Base-by-base conservation (phyloP, 2,329 filamentous ascomycete species). In the Cladosporium sp. region DNA sequence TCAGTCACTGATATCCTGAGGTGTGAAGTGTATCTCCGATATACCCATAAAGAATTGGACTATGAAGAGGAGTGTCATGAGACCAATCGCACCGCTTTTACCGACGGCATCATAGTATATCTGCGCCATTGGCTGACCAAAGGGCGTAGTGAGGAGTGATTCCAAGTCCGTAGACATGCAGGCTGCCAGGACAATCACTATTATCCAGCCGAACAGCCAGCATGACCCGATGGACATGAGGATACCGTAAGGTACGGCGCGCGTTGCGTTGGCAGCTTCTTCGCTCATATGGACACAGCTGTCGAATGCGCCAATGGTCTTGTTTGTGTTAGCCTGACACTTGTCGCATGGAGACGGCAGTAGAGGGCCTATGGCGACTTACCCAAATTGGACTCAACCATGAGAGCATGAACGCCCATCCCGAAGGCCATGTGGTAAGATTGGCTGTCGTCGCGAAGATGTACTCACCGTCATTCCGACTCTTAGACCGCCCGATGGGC, bases 361-460 rank as follows among this genome's bases (percentile, higher is more conserved):
- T 12, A 9, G 7, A 11, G 4, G 11, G 30, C 7, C 15, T 40
- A 11, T 3, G 2, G 6, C 11, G 65, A 49, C 82, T 81, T 0
- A 82, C 84, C 84, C 84, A 87, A 61, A 87, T 86, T 0, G 84
- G 84, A 30, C 76, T 78, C 19, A 87, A 73, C 82, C 83, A 86
- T 0, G 81, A 74, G 1, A 86, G 71, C 73, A 87, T 84, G 63
- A 86, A 86, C 0, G 80, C 74, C 68, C 68, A 74, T 0, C 72
- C 72, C 2, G 64, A 64, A 20, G 71, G 70, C 72, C 84, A 87
- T 0, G 78, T 79, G 0, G 82, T 84, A 2, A 82, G 70, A 63
- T 87, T 86, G 15, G 81, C 78, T 1, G 79, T 74, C n/a, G 81
- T 73, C 0, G 76, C 75, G 64, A 86, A 87, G 36, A 87, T 83